A percentile compares a stretch with the other conserved stretches of the same genome.
phyloP scores from a whole-genome alignment of 164 flowering plant genomes.

The Vitis amurensis region DNA sequence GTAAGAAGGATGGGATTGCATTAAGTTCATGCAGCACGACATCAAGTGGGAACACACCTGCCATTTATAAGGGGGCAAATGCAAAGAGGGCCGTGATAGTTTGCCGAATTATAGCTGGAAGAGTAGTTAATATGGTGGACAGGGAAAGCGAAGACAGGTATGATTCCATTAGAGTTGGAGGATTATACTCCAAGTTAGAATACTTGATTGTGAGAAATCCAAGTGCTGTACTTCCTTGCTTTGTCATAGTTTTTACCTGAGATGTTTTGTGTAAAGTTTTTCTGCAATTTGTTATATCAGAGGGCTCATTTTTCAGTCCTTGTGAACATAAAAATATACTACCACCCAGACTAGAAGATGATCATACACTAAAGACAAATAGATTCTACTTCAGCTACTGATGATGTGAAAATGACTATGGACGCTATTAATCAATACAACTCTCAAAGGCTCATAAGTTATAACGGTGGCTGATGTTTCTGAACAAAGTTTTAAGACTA shows the following conservation, averaged over 20 bases:
- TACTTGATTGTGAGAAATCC: conserved; percentile 34
- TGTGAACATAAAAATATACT: no score
- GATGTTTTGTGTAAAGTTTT: background rate
- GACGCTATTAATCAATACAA: no score
- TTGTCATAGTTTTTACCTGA: conserved; percentile 43
- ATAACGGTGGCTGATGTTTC: conserved; percentile 1
- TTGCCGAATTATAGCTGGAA: conserved; percentile 55
- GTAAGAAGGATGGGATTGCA: conserved; percentile 24
- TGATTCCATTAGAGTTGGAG: conserved; percentile 31
- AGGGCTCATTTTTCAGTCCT: no score
- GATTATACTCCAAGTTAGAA: conserved; percentile 15
- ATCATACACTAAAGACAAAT: no score
- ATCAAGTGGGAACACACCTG: conserved; percentile 4
- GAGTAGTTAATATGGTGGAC: conserved; percentile 18
- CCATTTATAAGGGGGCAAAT: conserved; percentile 11
- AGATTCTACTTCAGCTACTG: no score
- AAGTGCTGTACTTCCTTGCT: conserved; percentile 53
- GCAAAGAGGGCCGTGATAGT: conserved; percentile 41
- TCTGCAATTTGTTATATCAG: background rate
- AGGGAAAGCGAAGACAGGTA: conserved; percentile 19
- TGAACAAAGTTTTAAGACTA: background rate
- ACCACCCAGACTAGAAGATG: no score
- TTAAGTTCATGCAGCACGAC: conserved; percentile 25
- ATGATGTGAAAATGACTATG: no score
- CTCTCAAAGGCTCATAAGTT: no score